Conservation (phyloP, 2,329 filamentous ascomycete genomes). For the Simplicillium aogashimaense region DNA sequence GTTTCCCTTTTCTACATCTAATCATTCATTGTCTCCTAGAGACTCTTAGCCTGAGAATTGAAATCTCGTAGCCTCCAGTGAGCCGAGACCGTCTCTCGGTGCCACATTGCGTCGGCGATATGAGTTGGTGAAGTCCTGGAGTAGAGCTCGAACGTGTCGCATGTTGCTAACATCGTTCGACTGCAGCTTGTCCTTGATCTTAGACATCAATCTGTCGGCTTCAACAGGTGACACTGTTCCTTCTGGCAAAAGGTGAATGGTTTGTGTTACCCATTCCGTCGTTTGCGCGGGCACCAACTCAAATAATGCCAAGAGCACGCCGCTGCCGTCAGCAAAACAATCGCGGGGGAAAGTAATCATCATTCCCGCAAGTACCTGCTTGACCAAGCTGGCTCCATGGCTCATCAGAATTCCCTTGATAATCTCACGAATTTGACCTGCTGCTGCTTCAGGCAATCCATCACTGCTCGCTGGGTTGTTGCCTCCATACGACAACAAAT, state of each 20-base stretch:
- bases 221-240: constrained; percentile 75
- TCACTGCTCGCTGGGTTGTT: constrained; percentile 59
- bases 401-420: constrained; percentile 62
- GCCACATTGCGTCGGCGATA: constrained; percentile 92
- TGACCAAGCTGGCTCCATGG: constrained; percentile 70
- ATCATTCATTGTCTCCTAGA: constrained; percentile 1
- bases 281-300: constrained; percentile 75
- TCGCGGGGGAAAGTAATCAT: constrained; percentile 98
- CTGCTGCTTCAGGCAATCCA: constrained; percentile 45
- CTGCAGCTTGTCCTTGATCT: constrained; percentile 68
- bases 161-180: constrained; percentile 50
- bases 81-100: constrained; percentile 82
- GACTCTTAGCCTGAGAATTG: constrained; percentile 49
- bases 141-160: constrained; percentile 69
- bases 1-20: constrained; percentile 4
- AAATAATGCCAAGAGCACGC: constrained; percentile 82
- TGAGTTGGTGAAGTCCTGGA: constrained; percentile 95
- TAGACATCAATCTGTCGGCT: constrained; percentile 68
- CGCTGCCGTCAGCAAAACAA: constrained; percentile 89
- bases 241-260: constrained; percentile 71
- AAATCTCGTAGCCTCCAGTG: constrained; percentile 79
- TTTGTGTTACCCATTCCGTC: constrained; percentile 71
- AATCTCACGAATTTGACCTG: constrained; percentile 58
- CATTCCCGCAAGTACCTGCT: constrained; percentile 91
- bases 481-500: constrained; percentile 81